Conservation (phyloP, 2,329 filamentous ascomycete species). For the Pseudogymnoascus sp. region DNA sequence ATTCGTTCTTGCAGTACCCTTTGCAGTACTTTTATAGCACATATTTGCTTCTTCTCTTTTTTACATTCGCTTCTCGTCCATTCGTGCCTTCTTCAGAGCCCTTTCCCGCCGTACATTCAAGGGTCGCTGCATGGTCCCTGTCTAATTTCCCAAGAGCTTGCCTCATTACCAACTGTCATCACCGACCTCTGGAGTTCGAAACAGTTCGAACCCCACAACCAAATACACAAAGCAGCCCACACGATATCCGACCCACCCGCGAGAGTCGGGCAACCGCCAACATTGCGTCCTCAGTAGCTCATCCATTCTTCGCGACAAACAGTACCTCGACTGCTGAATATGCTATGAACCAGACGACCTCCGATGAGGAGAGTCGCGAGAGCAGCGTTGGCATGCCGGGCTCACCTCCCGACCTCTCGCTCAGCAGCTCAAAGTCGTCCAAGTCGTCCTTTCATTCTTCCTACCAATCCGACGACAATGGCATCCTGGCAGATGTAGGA, state of each 20-base stretch:
- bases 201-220: background rate
- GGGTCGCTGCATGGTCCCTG: constrained; percentile 3
- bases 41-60: background rate
- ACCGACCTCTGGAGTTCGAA: background rate
- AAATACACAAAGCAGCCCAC: background rate
- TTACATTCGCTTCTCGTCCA: background rate
- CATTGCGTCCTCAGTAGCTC: constrained; percentile 5
- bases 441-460: constrained; percentile 83
- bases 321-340: background rate
- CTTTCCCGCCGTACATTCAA: background rate
- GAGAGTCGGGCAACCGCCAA: constrained; percentile 8
- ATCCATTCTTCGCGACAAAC: constrained; percentile 3
- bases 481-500: constrained; percentile 60
- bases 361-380: constrained; percentile 28
- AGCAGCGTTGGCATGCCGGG: constrained; percentile 36
- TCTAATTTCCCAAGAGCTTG: constrained; percentile 6
- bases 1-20: constrained; percentile 2
- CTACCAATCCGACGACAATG: constrained; percentile 62
- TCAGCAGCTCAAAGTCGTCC: constrained; percentile 66
- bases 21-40: constrained; percentile 9
- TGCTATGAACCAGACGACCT: constrained; percentile 4
- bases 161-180: background rate
- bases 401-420: constrained; percentile 68
- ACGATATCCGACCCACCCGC: background rate
- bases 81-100: constrained; percentile 3